Conservation (phyloP, 75 land plant species). For the Picea glauca region DNA sequence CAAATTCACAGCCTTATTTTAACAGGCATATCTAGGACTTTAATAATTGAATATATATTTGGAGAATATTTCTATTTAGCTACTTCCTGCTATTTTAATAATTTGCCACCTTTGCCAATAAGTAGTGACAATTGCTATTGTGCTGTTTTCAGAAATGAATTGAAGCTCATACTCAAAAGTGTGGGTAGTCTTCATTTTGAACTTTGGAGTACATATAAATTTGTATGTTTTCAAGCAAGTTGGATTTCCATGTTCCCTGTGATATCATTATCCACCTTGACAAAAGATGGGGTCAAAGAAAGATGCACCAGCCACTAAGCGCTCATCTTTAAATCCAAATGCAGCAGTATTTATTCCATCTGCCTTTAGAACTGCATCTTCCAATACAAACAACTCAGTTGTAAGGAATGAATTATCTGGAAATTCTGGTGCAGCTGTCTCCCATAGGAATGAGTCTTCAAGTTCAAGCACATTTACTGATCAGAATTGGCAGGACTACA, state of each 20-base stretch:
- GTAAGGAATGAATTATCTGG: neutral
- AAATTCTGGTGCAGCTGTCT: neutral
- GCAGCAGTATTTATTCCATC: neutral
- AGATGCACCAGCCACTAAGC: neutral
- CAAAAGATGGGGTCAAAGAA: neutral
- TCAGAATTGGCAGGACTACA: neutral
- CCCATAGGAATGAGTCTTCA: neutral
- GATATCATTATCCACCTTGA: neutral
- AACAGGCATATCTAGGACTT: neutral
- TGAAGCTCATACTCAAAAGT: constrained; percentile 4
- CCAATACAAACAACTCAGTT: neutral
- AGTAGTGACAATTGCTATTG: neutral
- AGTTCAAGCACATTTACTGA: neutral
- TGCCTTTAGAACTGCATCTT: neutral
- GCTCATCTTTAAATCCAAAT: constrained; percentile 6
- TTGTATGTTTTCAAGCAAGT: neutral
- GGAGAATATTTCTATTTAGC: neutral
- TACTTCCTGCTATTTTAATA: neutral
- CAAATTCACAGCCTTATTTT: no score
- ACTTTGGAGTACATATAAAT: constrained; percentile 1
- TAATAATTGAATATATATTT: neutral
- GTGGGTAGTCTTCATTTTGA: constrained; percentile 1
- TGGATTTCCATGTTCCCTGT: constrained; percentile 2
- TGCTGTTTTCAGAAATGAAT: constrained; percentile 1
- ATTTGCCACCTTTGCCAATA: neutral